Percentiles rank a stretch among this genome's conserved stretches.
These are phyloP conservation scores for Monsonia emarginata DNA, from an alignment of 441 rosid genomes.

Conservation along the genomic window DNA sequence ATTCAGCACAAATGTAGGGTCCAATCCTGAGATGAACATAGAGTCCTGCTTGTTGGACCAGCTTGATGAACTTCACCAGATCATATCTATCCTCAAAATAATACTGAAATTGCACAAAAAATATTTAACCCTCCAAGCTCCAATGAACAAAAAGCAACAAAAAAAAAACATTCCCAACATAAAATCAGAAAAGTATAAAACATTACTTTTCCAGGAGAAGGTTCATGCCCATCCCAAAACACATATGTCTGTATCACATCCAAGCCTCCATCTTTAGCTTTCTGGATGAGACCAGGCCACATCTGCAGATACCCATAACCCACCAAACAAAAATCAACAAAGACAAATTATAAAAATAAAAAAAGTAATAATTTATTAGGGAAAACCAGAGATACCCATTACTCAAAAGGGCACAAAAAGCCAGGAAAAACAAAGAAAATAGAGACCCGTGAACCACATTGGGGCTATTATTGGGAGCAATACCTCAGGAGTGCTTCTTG, in stretches of 20 bases:
- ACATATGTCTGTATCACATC: conserved; percentile 21
- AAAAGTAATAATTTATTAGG: no score
- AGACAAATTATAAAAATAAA: background rate
- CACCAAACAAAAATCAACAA: background rate
- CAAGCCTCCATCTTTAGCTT: conserved; percentile 9
- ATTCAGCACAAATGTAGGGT: conserved; percentile 26
- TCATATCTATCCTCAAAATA: conserved; percentile 17
- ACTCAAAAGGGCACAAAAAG: background rate
- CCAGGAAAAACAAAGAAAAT: background rate
- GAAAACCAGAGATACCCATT: background rate
- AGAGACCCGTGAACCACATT: conserved; percentile 7
- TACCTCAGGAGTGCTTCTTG: conserved; percentile 50
- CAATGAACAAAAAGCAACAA: background rate
- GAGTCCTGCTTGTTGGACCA: conserved; percentile 24
- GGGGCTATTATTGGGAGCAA: background rate
- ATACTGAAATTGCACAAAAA: conserved; percentile 11
- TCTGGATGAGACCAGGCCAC: conserved; percentile 10
- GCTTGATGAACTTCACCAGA: conserved; percentile 23
- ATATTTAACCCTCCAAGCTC: background rate
- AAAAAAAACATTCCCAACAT: background rate
- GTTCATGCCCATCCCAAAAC: conserved; percentile 26
- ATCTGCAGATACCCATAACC: conserved; percentile 15
- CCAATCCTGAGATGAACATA: conserved; percentile 27
- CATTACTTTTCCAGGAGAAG: conserved; percentile 24
- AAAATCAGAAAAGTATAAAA: background rate